Percentiles rank a stretch among this genome's conserved stretches.
phyloP scores from a whole-genome alignment of 2,329 filamentous ascomycete genomes.

The Alternaria sp. region DNA sequence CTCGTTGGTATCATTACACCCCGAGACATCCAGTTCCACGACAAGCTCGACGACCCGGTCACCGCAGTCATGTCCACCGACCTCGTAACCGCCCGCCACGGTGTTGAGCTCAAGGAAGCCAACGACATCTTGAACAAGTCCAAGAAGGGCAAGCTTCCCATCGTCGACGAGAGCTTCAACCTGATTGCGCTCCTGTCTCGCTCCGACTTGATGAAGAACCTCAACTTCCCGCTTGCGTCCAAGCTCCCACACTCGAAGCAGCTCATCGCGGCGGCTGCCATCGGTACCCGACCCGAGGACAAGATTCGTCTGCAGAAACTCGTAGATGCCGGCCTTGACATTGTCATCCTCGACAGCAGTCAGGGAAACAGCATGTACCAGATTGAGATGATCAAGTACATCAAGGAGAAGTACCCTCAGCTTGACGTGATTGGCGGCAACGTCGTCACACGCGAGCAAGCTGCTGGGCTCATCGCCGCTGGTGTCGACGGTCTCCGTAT shows the following conservation, averaged over 20 bases:
- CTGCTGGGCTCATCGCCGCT: slow-evolving; percentile 87
- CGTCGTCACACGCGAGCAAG: slow-evolving; percentile 97
- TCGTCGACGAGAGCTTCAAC: slow-evolving; percentile 83
- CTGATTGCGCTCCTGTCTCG: slow-evolving; percentile 62
- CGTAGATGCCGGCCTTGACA: slow-evolving; percentile 92
- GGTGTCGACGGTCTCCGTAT: slow-evolving; percentile 97
- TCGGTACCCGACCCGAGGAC: slow-evolving; percentile 94
- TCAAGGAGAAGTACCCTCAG: slow-evolving; percentile 84
- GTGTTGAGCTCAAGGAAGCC: slow-evolving; percentile 85
- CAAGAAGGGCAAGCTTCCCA: slow-evolving; percentile 98
- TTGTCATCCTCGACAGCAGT: slow-evolving; percentile 93
- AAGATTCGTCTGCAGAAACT: slow-evolving; percentile 85
- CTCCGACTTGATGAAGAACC: slow-evolving; percentile 98
- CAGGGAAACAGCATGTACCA: slow-evolving; percentile 99
- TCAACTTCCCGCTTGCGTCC: slow-evolving; percentile 94
- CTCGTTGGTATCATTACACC: slow-evolving; percentile 97
- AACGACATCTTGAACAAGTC: slow-evolving; percentile 93
- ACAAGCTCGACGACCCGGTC: slow-evolving; percentile 74
- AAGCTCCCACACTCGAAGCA: slow-evolving; percentile 98
- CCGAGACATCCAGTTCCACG: slow-evolving; percentile 97
- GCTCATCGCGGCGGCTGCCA: slow-evolving; percentile 91
- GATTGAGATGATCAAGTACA: slow-evolving; percentile 96
- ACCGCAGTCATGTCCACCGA: slow-evolving; percentile 95
- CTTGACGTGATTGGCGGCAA: slow-evolving; percentile 98
- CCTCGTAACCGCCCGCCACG: slow-evolving; percentile 84